Percentiles rank a stretch among this genome's conserved stretches.
Evolutionary conservation across 352 stramenopile species (phyloP).

Genomic region (Achlya hypogyna): DNA sequence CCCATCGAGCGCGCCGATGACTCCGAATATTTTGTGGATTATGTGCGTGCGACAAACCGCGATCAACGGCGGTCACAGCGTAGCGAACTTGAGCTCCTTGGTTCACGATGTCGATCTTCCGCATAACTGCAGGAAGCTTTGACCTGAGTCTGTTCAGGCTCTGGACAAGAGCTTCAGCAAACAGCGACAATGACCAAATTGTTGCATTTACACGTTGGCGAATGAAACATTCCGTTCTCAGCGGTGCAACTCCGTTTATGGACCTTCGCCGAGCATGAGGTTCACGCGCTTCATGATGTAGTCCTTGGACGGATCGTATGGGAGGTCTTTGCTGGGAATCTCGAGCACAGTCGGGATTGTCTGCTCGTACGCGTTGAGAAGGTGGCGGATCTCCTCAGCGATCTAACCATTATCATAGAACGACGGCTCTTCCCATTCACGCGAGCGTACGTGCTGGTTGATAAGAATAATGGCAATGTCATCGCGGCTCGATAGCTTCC

Average conservation of each 20-base stretch:
- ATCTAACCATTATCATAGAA: constrained; percentile 47
- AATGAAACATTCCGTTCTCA: background rate
- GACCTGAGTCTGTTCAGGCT: no score
- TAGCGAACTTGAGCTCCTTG: no score
- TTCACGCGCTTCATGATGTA: constrained; percentile 99
- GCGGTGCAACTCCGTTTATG: constrained; percentile 11
- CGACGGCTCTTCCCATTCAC: background rate
- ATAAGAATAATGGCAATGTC: constrained; percentile 99
- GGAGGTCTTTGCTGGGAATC: constrained; percentile 94
- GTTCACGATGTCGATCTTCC: no score
- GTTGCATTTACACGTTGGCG: no score
- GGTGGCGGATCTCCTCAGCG: constrained; percentile 96
- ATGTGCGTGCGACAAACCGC: background rate
- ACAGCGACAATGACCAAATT: no score
- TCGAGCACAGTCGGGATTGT: constrained; percentile 98
- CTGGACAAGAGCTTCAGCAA: no score
- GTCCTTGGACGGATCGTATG: constrained; percentile 97
- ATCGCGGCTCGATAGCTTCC: constrained; percentile 86
- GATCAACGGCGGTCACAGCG: background rate
- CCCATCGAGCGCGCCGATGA: background rate
- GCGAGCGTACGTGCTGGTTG: constrained; percentile 90
- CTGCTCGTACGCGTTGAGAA: constrained; percentile 97
- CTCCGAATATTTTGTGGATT: background rate
- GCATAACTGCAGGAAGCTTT: no score
- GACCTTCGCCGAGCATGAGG: constrained; percentile 82